Percentiles rank a stretch among this genome's conserved stretches.
Conservation (phyloP, 2,329 filamentous ascomycete genomes). For the Fusarium secorum region DNA sequence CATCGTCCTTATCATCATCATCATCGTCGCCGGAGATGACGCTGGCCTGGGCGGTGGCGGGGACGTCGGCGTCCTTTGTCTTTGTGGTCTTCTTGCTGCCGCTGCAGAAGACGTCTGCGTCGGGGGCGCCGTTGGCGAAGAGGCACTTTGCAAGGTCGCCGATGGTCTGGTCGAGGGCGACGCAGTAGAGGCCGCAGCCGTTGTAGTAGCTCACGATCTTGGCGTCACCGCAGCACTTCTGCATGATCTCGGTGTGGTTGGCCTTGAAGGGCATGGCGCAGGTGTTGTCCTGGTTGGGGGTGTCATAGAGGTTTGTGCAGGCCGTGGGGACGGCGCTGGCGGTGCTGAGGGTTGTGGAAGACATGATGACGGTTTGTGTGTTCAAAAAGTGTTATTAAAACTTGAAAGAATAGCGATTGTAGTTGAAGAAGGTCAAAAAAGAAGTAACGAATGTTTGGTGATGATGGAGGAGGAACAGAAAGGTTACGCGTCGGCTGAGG, state of each 20-base stretch:
- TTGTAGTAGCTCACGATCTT: constrained; percentile 55
- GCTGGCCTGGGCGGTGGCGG: constrained; percentile 45
- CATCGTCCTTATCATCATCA: constrained; percentile 4
- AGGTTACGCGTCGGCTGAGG: not conserved
- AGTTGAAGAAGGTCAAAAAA: not conserved
- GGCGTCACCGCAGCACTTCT: constrained; percentile 55
- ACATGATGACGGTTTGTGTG: constrained; percentile 39
- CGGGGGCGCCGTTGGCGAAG: constrained; percentile 47
- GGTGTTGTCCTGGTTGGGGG: constrained; percentile 53
- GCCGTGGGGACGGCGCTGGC: constrained; percentile 11
- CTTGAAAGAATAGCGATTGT: not conserved
- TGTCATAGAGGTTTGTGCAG: constrained; percentile 48
- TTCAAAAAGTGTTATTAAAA: not conserved
- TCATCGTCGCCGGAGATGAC: constrained; percentile 41
- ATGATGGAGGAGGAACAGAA: constrained; percentile 4
- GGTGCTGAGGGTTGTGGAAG: constrained; percentile 26
- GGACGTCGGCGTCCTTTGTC: constrained; percentile 40
- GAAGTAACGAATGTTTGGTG: constrained; percentile 16
- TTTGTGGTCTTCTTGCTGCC: constrained; percentile 44
- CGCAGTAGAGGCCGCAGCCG: constrained; percentile 61
- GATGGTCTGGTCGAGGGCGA: constrained; percentile 44
- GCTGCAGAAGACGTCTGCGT: constrained; percentile 55
- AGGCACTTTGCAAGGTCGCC: constrained; percentile 50
- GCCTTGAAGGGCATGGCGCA: constrained; percentile 53
- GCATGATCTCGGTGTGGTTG: constrained; percentile 54